phyloP scores from a whole-genome alignment of 768 basidiomycete genomes.

The Strobilomyces confusus region DNA sequence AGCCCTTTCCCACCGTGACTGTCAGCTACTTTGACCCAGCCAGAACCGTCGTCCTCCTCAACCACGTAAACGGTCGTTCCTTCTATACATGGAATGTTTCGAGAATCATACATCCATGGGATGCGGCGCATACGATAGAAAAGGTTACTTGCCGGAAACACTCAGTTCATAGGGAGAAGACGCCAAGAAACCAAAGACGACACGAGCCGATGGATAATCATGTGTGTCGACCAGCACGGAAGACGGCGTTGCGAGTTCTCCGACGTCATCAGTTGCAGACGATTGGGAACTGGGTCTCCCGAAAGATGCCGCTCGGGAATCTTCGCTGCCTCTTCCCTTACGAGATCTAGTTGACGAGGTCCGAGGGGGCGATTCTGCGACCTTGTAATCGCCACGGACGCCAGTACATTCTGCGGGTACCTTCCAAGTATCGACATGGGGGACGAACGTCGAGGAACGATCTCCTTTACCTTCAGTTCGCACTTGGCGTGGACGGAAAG shows the following conservation, averaged over 20 bases:
- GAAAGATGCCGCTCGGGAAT: conserved; percentile 4
- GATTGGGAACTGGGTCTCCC: conserved; percentile 6
- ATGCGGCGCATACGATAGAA: conserved; percentile 2
- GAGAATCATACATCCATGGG: conserved; percentile 10
- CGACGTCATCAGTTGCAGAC: conserved; percentile 4
- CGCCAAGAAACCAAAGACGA: conserved; percentile 71
- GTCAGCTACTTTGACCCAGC: conserved; percentile 77
- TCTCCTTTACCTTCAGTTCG: conserved; percentile 65
- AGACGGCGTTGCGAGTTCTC: conserved; percentile 46
- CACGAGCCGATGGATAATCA: conserved; percentile 48
- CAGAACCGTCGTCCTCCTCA: conserved; percentile 82
- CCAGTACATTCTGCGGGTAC: conserved; percentile 67
- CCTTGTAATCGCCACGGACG: conserved; percentile 25
- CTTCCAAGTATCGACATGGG: conserved; percentile 33
- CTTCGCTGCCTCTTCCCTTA: conserved; percentile 25
- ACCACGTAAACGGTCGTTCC: conserved; percentile 60
- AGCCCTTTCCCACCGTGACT: conserved; percentile 59
- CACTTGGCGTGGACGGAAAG: conserved; percentile 82
- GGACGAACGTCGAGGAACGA: not conserved
- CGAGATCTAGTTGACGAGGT: conserved; percentile 34
- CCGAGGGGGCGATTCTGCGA: conserved; percentile 27
- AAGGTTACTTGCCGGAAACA: conserved; percentile 48
- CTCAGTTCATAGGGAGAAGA: conserved; percentile 75
- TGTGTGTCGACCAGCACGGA: conserved; percentile 42
- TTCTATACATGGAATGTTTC: conserved; percentile 39